phyloP scores from a whole-genome alignment of 2,329 filamentous ascomycete genomes.

The Verticillium nonalfalfae region DNA sequence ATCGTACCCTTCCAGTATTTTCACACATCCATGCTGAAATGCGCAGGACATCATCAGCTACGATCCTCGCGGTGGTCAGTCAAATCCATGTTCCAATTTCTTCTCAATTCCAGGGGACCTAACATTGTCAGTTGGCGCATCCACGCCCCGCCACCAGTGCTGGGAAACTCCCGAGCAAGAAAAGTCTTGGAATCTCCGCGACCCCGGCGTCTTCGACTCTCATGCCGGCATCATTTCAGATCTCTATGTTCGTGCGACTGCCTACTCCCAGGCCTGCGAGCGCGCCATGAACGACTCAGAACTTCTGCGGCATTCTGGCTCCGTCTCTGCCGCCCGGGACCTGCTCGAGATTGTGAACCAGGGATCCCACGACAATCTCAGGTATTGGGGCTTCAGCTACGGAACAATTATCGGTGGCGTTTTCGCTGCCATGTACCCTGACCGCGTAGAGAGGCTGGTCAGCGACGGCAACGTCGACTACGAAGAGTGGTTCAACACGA shows the following conservation, averaged over 20 bases:
- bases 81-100: neutral
- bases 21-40: neutral
- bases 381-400: conserved; percentile 51
- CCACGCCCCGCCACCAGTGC: conserved; percentile 44
- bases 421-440: conserved; percentile 46
- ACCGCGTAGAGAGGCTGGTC: conserved; percentile 41
- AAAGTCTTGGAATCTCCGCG: conserved; percentile 35
- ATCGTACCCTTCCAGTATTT: neutral
- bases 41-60: conserved; percentile 41
- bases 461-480: conserved; percentile 50
- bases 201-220: conserved; percentile 37
- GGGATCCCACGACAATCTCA: conserved; percentile 33
- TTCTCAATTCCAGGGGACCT: neutral
- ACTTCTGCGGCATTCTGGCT: conserved; percentile 34
- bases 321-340: conserved; percentile 37
- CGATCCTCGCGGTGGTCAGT: conserved; percentile 39
- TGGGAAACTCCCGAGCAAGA: conserved; percentile 36
- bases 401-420: conserved; percentile 45
- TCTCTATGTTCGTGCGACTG: conserved; percentile 32
- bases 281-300: conserved; percentile 23
- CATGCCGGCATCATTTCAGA: conserved; percentile 39
- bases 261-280: conserved; percentile 37
- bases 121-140: conserved; percentile 31
- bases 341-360: conserved; percentile 39
- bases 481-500: conserved; percentile 43